Evolutionary conservation across 164 flowering plant species (phyloP).

Genomic region (Tinospora cordifolia): DNA sequence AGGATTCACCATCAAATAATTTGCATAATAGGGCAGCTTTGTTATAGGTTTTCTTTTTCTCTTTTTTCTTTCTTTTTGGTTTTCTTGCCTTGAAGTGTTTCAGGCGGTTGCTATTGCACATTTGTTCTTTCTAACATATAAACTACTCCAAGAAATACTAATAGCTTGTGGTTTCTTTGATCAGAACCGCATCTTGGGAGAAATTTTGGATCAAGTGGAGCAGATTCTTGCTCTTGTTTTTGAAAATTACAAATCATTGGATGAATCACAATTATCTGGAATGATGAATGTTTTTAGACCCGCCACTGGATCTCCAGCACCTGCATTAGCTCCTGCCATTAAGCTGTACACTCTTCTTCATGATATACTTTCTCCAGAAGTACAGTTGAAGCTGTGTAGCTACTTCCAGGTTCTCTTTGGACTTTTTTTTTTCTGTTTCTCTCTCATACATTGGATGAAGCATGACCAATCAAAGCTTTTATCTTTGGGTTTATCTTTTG

Average conservation of each 20-base stretch:
- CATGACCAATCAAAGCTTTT: too few relatives aligned
- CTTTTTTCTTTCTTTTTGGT: too few relatives aligned
- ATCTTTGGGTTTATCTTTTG: too few relatives aligned
- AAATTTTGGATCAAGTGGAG: conserved; percentile 73
- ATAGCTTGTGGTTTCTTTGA: conserved; percentile 10
- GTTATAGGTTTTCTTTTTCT: background rate
- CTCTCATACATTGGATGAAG: background rate
- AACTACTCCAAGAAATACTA: background rate
- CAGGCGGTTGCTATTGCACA: background rate
- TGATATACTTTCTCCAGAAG: conserved; percentile 82
- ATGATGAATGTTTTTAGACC: conserved; percentile 62
- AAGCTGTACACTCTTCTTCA: conserved; percentile 76
- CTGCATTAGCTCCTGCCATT: conserved; percentile 73
- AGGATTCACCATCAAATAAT: background rate
- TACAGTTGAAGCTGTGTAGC: conserved; percentile 56
- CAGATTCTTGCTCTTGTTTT: conserved; percentile 70
- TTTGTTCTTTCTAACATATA: background rate
- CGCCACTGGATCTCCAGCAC: conserved; percentile 75
- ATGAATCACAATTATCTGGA: conserved; percentile 72
- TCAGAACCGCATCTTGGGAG: conserved; percentile 87
- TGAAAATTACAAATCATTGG: conserved; percentile 86
- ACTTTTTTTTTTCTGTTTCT: conserved; percentile 4
- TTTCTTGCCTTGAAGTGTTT: background rate
- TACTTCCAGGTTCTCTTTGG: conserved; percentile 62
- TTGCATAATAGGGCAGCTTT: background rate